Evolutionary conservation across 2,329 filamentous ascomycete species (phyloP), one percentile per base, ranked within the genome.

Genomic region (Paraphoma sp.): DNA sequence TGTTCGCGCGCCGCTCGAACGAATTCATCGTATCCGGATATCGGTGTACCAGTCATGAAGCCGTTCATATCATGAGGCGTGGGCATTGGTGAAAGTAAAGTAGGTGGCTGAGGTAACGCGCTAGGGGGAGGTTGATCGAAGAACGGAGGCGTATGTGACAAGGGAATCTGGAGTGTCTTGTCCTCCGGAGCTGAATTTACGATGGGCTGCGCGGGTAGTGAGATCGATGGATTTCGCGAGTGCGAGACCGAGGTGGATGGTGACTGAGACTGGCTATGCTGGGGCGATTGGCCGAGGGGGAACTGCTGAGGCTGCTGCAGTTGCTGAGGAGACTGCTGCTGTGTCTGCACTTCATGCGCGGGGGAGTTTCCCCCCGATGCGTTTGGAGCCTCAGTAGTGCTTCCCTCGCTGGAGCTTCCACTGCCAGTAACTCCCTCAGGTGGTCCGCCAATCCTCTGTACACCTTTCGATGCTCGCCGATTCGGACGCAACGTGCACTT

Each of bases 21-120:
- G 54, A 82, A 81, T 31, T 82, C 79, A 17, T 81, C 78, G 56
- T 79, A 82, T 12, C 78, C 78, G 17, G 80, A 79, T 63, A 81
- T 75, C 11, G 79, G 78, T 17, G 80, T 80, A 10, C 76, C 74
- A 29, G 79, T 74, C 40, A 79, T 65, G 63, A 80, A 81, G 9
- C 75, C 75, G 45, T 74, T 77, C 33, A 68, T 70, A 18, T 76
- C 73, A 47, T 74, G 74, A 23, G 77, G 74, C 0, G 76, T 76
- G 3, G 74, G 67, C 10, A 78, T 59, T 23, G 78, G 78, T 7
- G 78, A 79, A 23, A 79, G 60, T 23, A 76, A 65, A 11, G 61
- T 60, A 33, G 71, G 60, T 14, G 71, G 56, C 14, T 70, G 59
- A 9, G 70, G 45, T 6, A 73, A 51, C 28, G 73, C 72, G 58